Evolutionary conservation across 139 green algal species (phyloP).

Genomic region (Monoraphidium neglectum): DNA sequence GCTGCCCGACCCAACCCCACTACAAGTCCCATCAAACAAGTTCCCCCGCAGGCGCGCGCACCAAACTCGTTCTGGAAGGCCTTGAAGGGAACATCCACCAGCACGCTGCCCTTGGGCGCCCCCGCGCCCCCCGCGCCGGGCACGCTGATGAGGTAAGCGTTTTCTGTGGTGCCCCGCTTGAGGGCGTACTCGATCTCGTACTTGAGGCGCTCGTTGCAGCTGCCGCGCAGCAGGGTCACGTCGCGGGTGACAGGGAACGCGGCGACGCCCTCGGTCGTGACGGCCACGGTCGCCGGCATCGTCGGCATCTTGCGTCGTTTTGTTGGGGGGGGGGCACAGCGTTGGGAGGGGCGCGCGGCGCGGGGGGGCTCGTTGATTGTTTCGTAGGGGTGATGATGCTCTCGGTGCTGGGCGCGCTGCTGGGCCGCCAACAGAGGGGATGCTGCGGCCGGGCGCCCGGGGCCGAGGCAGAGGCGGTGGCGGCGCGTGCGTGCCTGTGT

Average conservation of each 20-base stretch:
- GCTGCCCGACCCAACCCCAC: too few relatives aligned
- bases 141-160: constrained; percentile 85
- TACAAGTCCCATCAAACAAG: neutral
- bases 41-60: constrained; percentile 10
- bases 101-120: constrained; percentile 24
- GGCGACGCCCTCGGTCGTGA: constrained; percentile 20
- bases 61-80: constrained; percentile 70
- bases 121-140: too few relatives aligned
- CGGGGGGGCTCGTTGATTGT: too few relatives aligned
- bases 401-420: neutral
- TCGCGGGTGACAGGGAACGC: constrained; percentile 23
- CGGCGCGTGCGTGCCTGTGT: too few relatives aligned
- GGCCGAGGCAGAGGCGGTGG: too few relatives aligned
- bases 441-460: too few relatives aligned
- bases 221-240: constrained; percentile 39
- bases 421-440: neutral
- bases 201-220: constrained; percentile 52
- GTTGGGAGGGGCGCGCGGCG: neutral
- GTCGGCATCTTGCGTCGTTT: neutral
- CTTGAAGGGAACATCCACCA: constrained; percentile 85
- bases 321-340: neutral
- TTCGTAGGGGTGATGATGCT: too few relatives aligned
- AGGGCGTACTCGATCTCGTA: constrained; percentile 87
- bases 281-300: neutral
- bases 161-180: constrained; percentile 87